phyloP scores from a whole-genome alignment of 1,284 basidiomycete species.

The Microbotryum violaceum region DNA sequence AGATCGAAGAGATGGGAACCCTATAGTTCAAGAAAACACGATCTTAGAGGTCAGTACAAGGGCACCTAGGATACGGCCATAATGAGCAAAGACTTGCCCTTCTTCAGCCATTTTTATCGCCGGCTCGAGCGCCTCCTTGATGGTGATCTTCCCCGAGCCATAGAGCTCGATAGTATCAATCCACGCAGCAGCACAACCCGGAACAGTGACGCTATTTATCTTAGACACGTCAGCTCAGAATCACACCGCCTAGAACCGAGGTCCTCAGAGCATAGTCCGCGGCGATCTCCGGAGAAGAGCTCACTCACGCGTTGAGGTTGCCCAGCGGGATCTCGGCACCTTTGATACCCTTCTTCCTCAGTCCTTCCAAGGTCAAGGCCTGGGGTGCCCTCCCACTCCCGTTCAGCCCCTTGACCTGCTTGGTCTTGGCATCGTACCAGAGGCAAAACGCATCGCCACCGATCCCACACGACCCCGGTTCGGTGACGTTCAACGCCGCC shows the following conservation, averaged over 20 bases:
- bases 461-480: conserved; percentile 27
- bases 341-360: conserved; percentile 60
- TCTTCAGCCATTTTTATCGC: conserved; percentile 40
- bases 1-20: conserved; percentile 26
- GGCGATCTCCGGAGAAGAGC: not conserved
- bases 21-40: not conserved
- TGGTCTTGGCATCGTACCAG: conserved; percentile 69
- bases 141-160: conserved; percentile 69
- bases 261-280: no score
- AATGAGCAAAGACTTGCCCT: conserved; percentile 23
- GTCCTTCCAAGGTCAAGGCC: conserved; percentile 67
- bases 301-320: conserved; percentile 35
- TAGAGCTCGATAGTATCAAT: conserved; percentile 75
- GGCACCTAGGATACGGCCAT: no score
- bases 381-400: conserved; percentile 78
- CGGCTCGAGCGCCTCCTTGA: conserved; percentile 78
- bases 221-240: not conserved
- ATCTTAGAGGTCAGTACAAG: no score
- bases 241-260: not conserved
- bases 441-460: conserved; percentile 29
- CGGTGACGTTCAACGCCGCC: conserved; percentile 27
- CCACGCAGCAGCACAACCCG: conserved; percentile 89
- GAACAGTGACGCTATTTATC: conserved; percentile 75
- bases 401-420: conserved; percentile 72
- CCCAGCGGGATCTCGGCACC: conserved; percentile 45